phyloP scores from a whole-genome alignment of 441 rosid species.

The Jatropha multifida region DNA sequence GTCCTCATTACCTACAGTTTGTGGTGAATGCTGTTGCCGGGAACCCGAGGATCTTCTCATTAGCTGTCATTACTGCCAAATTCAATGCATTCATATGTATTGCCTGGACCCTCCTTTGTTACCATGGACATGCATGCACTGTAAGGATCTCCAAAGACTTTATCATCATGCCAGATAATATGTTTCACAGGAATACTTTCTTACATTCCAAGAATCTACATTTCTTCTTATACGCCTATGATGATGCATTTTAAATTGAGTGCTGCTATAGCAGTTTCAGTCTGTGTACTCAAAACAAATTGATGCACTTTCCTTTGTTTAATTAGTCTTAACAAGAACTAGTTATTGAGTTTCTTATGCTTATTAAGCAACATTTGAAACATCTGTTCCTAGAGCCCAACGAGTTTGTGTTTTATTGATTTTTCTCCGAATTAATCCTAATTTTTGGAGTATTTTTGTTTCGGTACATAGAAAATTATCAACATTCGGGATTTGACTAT shows the following conservation, averaged over 20 bases:
- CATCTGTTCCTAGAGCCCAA: too few species aligned
- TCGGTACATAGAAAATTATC: too few species aligned
- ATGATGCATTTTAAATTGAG: not conserved
- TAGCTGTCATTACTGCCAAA: conserved; percentile 63
- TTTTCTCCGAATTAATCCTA: too few species aligned
- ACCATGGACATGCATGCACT: conserved; percentile 89
- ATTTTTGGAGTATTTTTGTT: too few species aligned
- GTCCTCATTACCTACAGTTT: conserved; percentile 45
- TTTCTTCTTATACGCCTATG: not conserved
- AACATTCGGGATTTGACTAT: too few species aligned
- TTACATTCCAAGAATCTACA: not conserved
- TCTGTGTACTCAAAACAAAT: not conserved
- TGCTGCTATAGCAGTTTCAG: not conserved
- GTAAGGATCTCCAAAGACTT: conserved; percentile 71
- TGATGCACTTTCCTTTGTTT: not conserved
- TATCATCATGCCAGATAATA: conserved; percentile 40
- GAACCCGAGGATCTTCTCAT: conserved; percentile 87
- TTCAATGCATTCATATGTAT: conserved; percentile 65
- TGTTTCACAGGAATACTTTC: not conserved
- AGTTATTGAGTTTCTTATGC: not conserved
- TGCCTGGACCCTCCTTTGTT: conserved; percentile 79
- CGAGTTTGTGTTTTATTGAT: too few species aligned
- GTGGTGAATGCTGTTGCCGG: conserved; percentile 52
- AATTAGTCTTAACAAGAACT: not conserved
- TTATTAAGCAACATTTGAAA: too few species aligned